Conservation (phyloP, 176 grass and related monocot species). For the Lolium rigidum region DNA sequence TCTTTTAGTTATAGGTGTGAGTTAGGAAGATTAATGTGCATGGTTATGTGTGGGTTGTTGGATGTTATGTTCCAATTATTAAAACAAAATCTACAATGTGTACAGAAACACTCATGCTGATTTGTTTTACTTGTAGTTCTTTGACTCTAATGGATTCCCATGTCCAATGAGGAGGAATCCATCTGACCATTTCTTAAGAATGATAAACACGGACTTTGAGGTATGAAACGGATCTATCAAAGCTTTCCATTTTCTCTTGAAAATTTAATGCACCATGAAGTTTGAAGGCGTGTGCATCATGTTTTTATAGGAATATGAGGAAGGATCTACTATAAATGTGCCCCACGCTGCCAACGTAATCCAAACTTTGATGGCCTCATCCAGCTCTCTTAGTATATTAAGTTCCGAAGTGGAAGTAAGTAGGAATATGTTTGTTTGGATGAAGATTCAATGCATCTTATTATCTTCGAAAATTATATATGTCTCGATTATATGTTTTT, state of each 20-base stretch:
- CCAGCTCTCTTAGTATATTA: not conserved
- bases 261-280: not conserved
- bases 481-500: not conserved
- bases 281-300: not conserved
- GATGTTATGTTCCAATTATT: not conserved
- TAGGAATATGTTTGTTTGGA: not conserved
- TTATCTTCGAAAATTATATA: not conserved
- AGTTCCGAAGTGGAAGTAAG: not conserved
- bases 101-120: not conserved
- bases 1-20: not conserved
- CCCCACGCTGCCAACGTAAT: conserved; percentile 18
- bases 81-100: not conserved
- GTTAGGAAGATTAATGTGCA: not conserved
- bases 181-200: conserved; percentile 64
- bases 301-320: conserved; percentile 15
- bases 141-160: conserved; percentile 58
- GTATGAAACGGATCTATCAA: not conserved
- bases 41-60: not conserved
- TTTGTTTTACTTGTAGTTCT: conserved; percentile 57
- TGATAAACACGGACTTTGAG: conserved; percentile 80
- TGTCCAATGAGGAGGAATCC: conserved; percentile 67
- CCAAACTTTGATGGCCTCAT: conserved; percentile 12
- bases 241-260: not conserved
- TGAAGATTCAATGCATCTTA: not conserved
- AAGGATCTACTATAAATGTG: not conserved